phyloP scores from a whole-genome alignment of 441 rosid genomes.

The Arabidopsis hybrid region DNA sequence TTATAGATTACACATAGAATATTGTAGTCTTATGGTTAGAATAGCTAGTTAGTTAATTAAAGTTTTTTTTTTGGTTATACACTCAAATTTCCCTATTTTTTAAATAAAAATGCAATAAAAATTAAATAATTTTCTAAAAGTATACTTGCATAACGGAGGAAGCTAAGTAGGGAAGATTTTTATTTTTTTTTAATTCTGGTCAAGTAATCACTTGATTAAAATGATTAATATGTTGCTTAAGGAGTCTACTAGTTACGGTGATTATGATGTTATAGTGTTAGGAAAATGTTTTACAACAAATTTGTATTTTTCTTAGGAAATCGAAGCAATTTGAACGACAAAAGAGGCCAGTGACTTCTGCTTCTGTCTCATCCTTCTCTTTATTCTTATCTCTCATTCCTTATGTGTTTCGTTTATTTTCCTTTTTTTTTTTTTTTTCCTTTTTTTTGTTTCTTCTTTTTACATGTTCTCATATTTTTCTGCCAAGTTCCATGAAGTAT shows the following conservation, averaged over 20 bases:
- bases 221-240: conserved; percentile 25
- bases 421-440: not conserved
- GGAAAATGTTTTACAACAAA: conserved; percentile 22
- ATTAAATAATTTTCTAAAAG: not conserved
- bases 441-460: not conserved
- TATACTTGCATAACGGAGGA: not conserved
- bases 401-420: not conserved
- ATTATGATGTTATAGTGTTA: conserved; percentile 28
- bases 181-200: not conserved
- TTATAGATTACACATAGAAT: no score
- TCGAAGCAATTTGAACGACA: conserved; percentile 28
- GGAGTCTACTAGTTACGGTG: conserved; percentile 1
- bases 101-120: no score
- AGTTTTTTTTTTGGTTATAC: no score
- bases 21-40: no score
- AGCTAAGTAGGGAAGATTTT: not conserved
- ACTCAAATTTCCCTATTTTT: no score
- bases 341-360: not conserved
- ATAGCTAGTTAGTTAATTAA: no score
- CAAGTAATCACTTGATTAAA: conserved; percentile 17
- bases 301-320: conserved; percentile 28
- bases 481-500: not conserved
- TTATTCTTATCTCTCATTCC: not conserved
- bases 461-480: not conserved
- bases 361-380: not conserved